phyloP scores from a whole-genome alignment of 148 eudicot genomes.

The Drosera capensis region DNA sequence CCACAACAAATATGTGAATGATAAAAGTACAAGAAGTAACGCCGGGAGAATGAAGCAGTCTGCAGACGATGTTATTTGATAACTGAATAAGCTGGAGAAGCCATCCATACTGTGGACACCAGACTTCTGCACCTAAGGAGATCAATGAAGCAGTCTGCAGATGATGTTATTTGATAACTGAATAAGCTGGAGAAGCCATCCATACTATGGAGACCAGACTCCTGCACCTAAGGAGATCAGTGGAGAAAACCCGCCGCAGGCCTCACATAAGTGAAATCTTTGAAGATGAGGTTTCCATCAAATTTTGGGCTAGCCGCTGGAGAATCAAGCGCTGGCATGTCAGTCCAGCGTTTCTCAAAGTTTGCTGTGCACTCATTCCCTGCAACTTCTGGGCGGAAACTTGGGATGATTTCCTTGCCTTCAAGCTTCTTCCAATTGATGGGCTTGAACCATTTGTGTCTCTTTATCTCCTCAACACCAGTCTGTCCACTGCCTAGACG shows the following conservation, averaged over 20 bases:
- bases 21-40: no score
- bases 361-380: constrained; percentile 68
- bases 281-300: constrained; percentile 41
- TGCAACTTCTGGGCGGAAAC: constrained; percentile 62
- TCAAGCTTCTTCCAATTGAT: constrained; percentile 79
- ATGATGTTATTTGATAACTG: no score
- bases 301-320: constrained; percentile 70
- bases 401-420: constrained; percentile 45
- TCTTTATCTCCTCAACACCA: constrained; percentile 63
- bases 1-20: no score
- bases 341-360: constrained; percentile 66
- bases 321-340: constrained; percentile 62
- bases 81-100: no score
- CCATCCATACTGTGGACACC: no score
- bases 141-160: no score
- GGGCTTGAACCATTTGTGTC: constrained; percentile 82
- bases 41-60: no score
- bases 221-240: no score
- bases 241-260: constrained; percentile 27
- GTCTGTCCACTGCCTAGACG: constrained; percentile 52
- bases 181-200: no score
- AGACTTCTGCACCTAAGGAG: no score
- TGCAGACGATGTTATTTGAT: no score
- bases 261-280: constrained; percentile 64
- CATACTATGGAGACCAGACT: no score